Conservation (phyloP, 768 basidiomycete species). For the Agrocybe praecox region DNA sequence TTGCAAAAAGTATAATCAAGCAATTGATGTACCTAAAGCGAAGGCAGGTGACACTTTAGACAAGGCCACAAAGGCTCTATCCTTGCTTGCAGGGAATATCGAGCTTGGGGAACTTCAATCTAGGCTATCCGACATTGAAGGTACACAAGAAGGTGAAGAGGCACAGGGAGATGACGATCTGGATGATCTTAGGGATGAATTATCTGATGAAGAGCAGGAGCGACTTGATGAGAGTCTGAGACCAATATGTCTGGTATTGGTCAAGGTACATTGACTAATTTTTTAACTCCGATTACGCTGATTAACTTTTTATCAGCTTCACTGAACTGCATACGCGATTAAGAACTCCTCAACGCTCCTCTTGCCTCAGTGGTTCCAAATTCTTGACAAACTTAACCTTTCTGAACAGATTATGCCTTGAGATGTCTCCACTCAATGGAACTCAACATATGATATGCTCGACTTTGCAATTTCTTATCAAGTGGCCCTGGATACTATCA, state of each 20-base stretch:
- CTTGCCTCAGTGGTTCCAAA: slow-evolving; percentile 18
- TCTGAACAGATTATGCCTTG: slow-evolving; percentile 30
- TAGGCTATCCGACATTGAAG: not conserved
- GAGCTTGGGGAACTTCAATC: slow-evolving; percentile 4
- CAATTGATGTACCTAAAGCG: slow-evolving; percentile 23
- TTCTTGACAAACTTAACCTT: slow-evolving; percentile 14
- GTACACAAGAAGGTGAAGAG: slow-evolving; percentile 5
- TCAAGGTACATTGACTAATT: slow-evolving; percentile 27
- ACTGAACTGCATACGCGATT: slow-evolving; percentile 20
- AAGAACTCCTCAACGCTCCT: slow-evolving; percentile 25
- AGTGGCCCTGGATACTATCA: slow-evolving; percentile 26
- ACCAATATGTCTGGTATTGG: slow-evolving; percentile 28
- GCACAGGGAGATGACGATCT: slow-evolving; percentile 20
- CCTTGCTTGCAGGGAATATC: slow-evolving; percentile 1
- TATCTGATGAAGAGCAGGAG: slow-evolving; percentile 13
- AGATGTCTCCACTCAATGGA: slow-evolving; percentile 40
- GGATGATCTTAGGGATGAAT: slow-evolving; percentile 17
- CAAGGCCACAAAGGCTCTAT: slow-evolving; percentile 1
- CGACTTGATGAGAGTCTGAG: slow-evolving; percentile 16
- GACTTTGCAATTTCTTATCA: slow-evolving; percentile 28
- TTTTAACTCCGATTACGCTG: slow-evolving; percentile 12
- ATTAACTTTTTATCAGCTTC: slow-evolving; percentile 17
- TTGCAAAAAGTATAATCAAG: too few species aligned
- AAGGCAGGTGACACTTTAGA: not conserved
- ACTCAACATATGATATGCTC: slow-evolving; percentile 40